Evolutionary conservation across 768 basidiomycete genomes (phyloP), one percentile per base, ranked within the genome.

Genomic region (Chalciporus chontae): DNA sequence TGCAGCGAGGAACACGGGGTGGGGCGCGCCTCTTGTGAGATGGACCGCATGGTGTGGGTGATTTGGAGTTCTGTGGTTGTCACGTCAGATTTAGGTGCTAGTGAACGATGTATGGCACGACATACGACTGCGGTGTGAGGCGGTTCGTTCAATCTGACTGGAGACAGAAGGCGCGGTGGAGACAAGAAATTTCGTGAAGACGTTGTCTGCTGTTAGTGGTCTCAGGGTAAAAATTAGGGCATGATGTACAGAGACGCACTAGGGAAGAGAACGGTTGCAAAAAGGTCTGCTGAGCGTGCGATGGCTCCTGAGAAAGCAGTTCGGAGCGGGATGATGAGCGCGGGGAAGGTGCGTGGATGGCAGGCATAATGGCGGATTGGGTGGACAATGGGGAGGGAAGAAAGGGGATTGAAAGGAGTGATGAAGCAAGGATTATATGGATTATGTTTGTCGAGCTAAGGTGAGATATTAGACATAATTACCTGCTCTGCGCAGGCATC

Each of bases 321-420:
- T 23, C 47, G 11, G 55, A 42, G 19, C 47, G 54, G 32, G 41
- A 21, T 3, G 69, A 66, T 47, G 55, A 54, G 58, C 69, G 70
- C 11, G 73, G 71, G 8, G 66, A 61, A 19, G 74, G 72, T 14
- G 73, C 69, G 60, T 73, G 51, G 65, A 79, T 74, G 64, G 73
- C 58, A 54, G 71, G 69, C 72, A 75, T 74, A 51, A 48, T 50
- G 47, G 2, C 21, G 13, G 29, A 13, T 8, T 18, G 47, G 18
- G 32, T 23, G 43, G 50, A 42, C 27, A 61, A 64, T 26, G 26
- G 26, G 26, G 26, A 60, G 66, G 61, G 51, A 67, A 69, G 67
- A 72, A 62, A 69, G 67, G 66, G 57, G 62, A 64, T 54, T 58
- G 62, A 60, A 62, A 60, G 65, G 66, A 61, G 58, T 58, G 45